phyloP scores from a whole-genome alignment of 495 filamentous ascomycete species.

The Darksidea phi region DNA sequence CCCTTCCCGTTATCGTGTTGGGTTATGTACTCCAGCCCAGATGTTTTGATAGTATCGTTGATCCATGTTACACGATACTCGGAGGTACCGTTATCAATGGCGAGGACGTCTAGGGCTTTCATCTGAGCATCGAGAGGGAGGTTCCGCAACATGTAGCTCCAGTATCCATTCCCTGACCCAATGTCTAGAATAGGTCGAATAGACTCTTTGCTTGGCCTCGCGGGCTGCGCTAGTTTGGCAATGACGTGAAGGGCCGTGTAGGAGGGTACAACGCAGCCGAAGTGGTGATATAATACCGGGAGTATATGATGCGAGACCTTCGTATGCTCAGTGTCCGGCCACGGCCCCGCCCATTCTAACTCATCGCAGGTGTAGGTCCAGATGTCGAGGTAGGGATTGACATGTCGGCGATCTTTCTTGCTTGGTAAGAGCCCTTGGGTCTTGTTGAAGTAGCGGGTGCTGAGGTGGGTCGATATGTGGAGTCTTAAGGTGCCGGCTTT shows the following conservation, averaged over 20 bases:
- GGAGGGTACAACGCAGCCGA: slow-evolving; percentile 60
- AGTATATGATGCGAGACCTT: slow-evolving; percentile 55
- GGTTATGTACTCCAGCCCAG: slow-evolving; percentile 50
- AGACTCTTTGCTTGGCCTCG: slow-evolving; percentile 16
- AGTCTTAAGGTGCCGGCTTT: slow-evolving; percentile 56
- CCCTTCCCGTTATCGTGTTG: slow-evolving; percentile 40
- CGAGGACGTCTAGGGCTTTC: slow-evolving; percentile 37
- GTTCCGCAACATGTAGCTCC: slow-evolving; percentile 57
- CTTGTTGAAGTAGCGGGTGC: slow-evolving; percentile 34
- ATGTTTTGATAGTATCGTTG: slow-evolving; percentile 51
- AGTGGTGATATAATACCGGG: slow-evolving; percentile 66
- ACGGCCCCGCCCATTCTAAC: slow-evolving; percentile 56
- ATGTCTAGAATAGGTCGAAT: slow-evolving; percentile 52
- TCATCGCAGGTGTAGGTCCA: slow-evolving; percentile 53
- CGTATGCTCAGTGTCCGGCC: slow-evolving; percentile 38
- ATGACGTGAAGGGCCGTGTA: slow-evolving; percentile 56
- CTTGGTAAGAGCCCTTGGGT: slow-evolving; percentile 34
- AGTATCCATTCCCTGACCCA: slow-evolving; percentile 63
- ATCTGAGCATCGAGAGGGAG: slow-evolving; percentile 38
- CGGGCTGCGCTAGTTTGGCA: slow-evolving; percentile 41
- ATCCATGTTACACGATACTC: slow-evolving; percentile 60
- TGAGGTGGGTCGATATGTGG: slow-evolving; percentile 51
- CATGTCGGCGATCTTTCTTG: slow-evolving; percentile 33
- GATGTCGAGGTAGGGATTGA: slow-evolving; percentile 60
- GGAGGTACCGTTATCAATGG: slow-evolving; percentile 56